These are phyloP conservation scores for Alternaria metachromatica DNA, from an alignment of 2,329 filamentous ascomycete species.

Conservation along the genomic window DNA sequence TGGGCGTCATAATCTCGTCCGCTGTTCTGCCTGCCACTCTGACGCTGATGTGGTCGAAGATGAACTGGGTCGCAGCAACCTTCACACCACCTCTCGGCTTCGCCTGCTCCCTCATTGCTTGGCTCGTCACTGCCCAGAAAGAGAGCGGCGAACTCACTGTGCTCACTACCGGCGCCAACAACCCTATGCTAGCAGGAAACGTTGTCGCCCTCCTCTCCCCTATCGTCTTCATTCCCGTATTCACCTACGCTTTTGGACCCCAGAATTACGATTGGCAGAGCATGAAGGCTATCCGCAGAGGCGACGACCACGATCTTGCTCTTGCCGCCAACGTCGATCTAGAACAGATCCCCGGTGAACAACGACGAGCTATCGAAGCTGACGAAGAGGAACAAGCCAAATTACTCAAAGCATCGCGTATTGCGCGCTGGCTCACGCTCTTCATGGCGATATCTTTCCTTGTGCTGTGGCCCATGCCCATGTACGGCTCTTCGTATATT, in stretches of 20 bases:
- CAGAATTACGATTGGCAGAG: slow-evolving; percentile 86
- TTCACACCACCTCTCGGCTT: slow-evolving; percentile 74
- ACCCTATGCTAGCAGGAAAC: slow-evolving; percentile 85
- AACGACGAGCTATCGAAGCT: slow-evolving; percentile 43
- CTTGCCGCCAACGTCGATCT: slow-evolving; percentile 68
- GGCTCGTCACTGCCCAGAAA: slow-evolving; percentile 77
- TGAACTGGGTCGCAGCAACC: slow-evolving; percentile 77
- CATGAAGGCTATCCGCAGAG: slow-evolving; percentile 80
- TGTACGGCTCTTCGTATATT: slow-evolving; percentile 83
- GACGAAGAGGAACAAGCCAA: slow-evolving; percentile 52
- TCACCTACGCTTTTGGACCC: slow-evolving; percentile 72
- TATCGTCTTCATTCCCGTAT: slow-evolving; percentile 73
- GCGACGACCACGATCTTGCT: slow-evolving; percentile 77
- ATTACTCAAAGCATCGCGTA: slow-evolving; percentile 54
- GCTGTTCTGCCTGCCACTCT: slow-evolving; percentile 84
- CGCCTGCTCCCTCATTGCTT: slow-evolving; percentile 71
- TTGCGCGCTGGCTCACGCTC: slow-evolving; percentile 65
- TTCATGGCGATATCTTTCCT: slow-evolving; percentile 73
- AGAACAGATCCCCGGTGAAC: slow-evolving; percentile 66
- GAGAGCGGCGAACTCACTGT: slow-evolving; percentile 74
- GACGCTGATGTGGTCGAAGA: slow-evolving; percentile 79
- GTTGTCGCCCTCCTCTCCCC: slow-evolving; percentile 82
- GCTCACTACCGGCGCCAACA: slow-evolving; percentile 77
- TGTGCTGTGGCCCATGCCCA: slow-evolving; percentile 88
- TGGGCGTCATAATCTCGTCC: slow-evolving; percentile 88